Conservation (phyloP, 2,329 filamentous ascomycete species). For the Balansia obtecta region DNA sequence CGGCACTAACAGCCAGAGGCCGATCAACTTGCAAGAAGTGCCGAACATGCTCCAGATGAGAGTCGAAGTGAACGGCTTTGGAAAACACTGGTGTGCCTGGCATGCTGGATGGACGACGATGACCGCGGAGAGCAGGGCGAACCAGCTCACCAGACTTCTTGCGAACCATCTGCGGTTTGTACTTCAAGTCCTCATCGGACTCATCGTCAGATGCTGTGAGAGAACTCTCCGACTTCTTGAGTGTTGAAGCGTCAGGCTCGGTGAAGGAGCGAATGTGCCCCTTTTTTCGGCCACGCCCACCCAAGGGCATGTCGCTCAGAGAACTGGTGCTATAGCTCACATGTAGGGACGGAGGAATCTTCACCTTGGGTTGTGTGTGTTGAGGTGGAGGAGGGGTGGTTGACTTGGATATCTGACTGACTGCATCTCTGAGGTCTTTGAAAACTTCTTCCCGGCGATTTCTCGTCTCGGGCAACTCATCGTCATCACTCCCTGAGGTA, state of each 20-base stretch:
- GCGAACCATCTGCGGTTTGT: conserved; percentile 83
- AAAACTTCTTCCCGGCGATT: conserved; percentile 39
- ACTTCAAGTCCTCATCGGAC: conserved; percentile 42
- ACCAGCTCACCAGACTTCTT: conserved; percentile 98
- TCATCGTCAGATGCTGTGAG: conserved; percentile 48
- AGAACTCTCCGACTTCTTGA: conserved; percentile 36
- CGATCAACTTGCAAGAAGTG: conserved; percentile 92
- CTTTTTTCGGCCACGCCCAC: conserved; percentile 23
- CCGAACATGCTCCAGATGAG: conserved; percentile 87
- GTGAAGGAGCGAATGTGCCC: conserved; percentile 43
- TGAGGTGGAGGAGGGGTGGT: conserved; percentile 37
- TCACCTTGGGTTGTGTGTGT: conserved; percentile 23
- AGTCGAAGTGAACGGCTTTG: conserved; percentile 97
- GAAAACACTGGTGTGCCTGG: conserved; percentile 91
- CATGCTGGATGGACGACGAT: conserved; percentile 84
- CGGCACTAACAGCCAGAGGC: conserved; percentile 89
- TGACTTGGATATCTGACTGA: conserved; percentile 57
- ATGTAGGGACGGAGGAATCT: conserved; percentile 19
- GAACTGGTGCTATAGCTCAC: conserved; percentile 35
- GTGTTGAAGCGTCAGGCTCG: conserved; percentile 36
- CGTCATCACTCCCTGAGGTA: conserved; percentile 73
- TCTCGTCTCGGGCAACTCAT: conserved; percentile 39
- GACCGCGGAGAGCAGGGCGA: conserved; percentile 72
- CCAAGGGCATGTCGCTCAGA: conserved; percentile 28
- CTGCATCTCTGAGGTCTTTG: conserved; percentile 68